Evolutionary conservation across 73 alveolate genomes (phyloP).

Genomic region (Uronychia binucleata): DNA sequence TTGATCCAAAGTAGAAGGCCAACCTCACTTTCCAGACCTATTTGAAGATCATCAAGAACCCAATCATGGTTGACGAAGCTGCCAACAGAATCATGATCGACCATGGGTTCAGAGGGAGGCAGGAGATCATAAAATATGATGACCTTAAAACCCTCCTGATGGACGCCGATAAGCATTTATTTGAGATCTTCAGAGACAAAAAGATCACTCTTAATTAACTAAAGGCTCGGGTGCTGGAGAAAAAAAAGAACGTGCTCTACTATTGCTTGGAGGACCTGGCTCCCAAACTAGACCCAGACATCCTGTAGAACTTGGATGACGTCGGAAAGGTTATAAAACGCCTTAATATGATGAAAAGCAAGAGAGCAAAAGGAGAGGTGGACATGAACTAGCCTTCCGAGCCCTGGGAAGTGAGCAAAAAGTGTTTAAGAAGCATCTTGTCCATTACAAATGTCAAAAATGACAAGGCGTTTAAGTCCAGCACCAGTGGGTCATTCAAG

Average conservation of each 20-base stretch:
- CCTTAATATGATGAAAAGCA: background rate
- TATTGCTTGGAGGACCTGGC: constrained; percentile 6
- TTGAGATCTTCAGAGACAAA: background rate
- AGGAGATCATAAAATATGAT: background rate
- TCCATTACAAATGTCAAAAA: background rate
- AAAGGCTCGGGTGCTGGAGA: constrained; percentile 1
- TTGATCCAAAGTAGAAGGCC: background rate
- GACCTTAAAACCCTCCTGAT: background rate
- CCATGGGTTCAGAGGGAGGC: background rate
- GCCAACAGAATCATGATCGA: background rate
- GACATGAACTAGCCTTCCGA: background rate
- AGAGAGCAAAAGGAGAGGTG: background rate
- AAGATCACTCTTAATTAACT: background rate
- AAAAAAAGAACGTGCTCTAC: background rate
- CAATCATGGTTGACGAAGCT: background rate
- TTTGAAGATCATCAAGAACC: background rate
- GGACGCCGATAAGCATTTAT: background rate
- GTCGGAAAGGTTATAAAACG: background rate
- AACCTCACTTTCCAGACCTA: background rate
- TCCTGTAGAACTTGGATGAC: background rate
- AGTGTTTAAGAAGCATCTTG: background rate
- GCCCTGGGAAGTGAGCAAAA: background rate
- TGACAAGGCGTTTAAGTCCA: no score
- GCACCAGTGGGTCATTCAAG: no score
- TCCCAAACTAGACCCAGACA: background rate